Evolutionary conservation across 106 monocot genomes (phyloP).

Genomic region (Triglochin maritima): DNA sequence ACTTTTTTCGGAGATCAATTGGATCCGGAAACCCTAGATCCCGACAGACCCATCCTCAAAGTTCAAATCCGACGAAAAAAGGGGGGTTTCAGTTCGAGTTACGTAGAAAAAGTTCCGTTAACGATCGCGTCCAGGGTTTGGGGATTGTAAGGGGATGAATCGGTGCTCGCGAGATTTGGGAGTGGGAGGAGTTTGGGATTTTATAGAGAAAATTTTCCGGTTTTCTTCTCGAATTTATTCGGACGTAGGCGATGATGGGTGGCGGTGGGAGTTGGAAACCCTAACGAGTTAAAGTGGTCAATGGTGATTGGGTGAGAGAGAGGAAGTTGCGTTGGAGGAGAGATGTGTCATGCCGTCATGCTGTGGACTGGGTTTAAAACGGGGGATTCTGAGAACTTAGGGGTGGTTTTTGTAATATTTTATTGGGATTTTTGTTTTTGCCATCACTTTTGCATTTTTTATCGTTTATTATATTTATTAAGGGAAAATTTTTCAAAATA

Average conservation of each 20-base stretch:
- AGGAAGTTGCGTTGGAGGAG: not conserved
- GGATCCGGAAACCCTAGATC: constrained; percentile 4
- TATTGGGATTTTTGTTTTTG: too few relatives aligned
- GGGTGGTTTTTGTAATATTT: too few relatives aligned
- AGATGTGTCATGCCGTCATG: not conserved
- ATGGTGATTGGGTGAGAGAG: not conserved
- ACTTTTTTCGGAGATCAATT: too few relatives aligned
- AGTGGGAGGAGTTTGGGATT: not conserved
- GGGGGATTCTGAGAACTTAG: too few relatives aligned
- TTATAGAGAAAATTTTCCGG: not conserved
- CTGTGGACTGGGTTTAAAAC: too few relatives aligned
- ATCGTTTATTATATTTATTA: too few relatives aligned
- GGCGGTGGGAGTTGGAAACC: not conserved
- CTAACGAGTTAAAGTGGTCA: not conserved
- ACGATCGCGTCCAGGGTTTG: not conserved
- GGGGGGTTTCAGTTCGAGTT: too few relatives aligned
- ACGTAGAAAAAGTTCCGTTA: too few relatives aligned
- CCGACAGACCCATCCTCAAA: not conserved
- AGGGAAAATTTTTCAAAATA: too few relatives aligned
- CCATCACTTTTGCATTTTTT: too few relatives aligned
- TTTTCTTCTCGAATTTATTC: not conserved
- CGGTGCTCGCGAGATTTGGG: not conserved
- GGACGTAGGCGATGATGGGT: not conserved
- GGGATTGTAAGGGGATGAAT: not conserved
- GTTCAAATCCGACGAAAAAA: too few relatives aligned